Conservation (phyloP, 1,284 basidiomycete species). For the Pascua sp. region DNA sequence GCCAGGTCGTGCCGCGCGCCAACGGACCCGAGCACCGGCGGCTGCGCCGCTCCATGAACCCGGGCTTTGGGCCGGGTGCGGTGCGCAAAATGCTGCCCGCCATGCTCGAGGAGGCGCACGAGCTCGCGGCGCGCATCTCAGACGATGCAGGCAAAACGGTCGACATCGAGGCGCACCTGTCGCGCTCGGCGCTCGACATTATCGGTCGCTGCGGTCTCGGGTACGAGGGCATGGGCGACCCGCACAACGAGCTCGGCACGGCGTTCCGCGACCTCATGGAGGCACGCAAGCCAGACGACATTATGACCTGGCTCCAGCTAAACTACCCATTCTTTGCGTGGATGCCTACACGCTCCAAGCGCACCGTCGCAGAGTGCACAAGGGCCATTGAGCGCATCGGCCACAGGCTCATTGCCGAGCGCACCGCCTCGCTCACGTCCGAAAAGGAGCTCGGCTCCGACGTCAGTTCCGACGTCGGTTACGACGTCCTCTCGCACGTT, state of each 20-base stretch:
- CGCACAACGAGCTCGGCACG: constrained; percentile 32
- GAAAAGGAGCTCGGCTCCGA: constrained; percentile 16
- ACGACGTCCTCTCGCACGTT: constrained; percentile 11
- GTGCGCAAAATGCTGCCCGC: constrained; percentile 54
- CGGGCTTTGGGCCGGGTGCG: constrained; percentile 44
- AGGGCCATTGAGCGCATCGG: constrained; percentile 54
- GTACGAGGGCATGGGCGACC: constrained; percentile 52
- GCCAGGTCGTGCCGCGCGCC: too few relatives aligned
- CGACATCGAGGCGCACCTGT: constrained; percentile 59
- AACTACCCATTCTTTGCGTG: constrained; percentile 59
- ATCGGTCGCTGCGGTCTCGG: constrained; percentile 65
- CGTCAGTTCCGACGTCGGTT: constrained; percentile 34
- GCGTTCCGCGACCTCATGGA: constrained; percentile 34
- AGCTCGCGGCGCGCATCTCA: constrained; percentile 44
- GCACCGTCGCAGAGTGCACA: neutral
- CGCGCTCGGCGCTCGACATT: constrained; percentile 61
- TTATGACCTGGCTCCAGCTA: constrained; percentile 59
- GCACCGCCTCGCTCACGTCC: too few relatives aligned
- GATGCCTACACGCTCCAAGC: constrained; percentile 28
- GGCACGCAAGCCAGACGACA: constrained; percentile 47
- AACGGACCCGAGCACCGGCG: constrained; percentile 49
- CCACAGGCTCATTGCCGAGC: constrained; percentile 48
- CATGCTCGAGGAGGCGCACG: constrained; percentile 61
- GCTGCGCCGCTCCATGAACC: constrained; percentile 52
- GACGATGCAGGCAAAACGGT: constrained; percentile 27